Evolutionary conservation across 2,329 filamentous ascomycete genomes (phyloP).

Genomic region (Hypoxylon sp.): DNA sequence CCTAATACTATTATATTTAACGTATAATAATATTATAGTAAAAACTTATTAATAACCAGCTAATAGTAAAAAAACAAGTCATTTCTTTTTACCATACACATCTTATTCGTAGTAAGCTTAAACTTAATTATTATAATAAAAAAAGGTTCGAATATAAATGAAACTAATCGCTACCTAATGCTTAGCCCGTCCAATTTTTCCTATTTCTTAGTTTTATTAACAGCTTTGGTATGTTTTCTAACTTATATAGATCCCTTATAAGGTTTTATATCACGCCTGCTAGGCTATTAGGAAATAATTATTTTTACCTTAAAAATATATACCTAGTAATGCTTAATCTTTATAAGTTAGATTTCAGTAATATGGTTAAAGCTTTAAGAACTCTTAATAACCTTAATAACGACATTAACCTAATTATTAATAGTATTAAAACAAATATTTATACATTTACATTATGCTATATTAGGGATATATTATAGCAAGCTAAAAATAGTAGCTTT

Average conservation of each 20-base stretch:
- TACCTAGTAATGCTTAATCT: too few species aligned
- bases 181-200: neutral
- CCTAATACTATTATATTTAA: neutral
- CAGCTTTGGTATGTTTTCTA: slow-evolving; percentile 6
- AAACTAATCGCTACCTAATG: neutral
- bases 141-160: slow-evolving; percentile 4
- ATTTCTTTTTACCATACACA: slow-evolving; percentile 8
- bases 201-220: slow-evolving; percentile 2
- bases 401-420: too few species aligned
- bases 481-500: slow-evolving; percentile 5
- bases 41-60: neutral
- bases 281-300: neutral
- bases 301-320: neutral
- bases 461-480: slow-evolving; percentile 1
- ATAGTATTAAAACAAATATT: neutral
- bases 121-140: slow-evolving; percentile 1
- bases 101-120: neutral
- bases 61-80: neutral
- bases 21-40: slow-evolving; percentile 2
- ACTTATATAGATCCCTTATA: slow-evolving; percentile 6
- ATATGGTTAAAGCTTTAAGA: too few species aligned
- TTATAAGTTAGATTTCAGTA: too few species aligned
- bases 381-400: too few species aligned
- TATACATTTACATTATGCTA: slow-evolving; percentile 1
- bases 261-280: slow-evolving; percentile 4